Evolutionary conservation across 2,329 filamentous ascomycete genomes (phyloP).

Genomic region (Blastomyces percursus): DNA sequence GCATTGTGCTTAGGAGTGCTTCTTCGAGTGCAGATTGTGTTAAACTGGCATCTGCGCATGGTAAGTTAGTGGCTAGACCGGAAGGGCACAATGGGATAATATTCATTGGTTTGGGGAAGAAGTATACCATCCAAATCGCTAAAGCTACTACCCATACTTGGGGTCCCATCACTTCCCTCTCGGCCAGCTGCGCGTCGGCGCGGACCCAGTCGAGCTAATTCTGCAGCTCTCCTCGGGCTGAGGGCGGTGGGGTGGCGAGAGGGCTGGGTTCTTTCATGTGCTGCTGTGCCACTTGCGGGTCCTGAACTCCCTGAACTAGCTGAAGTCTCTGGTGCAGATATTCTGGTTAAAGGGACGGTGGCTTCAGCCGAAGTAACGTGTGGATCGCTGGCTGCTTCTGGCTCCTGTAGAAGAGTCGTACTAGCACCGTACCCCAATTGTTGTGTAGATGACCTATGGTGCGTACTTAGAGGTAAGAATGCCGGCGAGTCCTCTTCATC

Average conservation of each 20-base stretch:
- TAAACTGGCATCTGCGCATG: constrained; percentile 45
- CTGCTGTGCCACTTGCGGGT: constrained; percentile 18
- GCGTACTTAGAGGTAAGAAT: constrained; percentile 33
- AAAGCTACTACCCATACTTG: constrained; percentile 55
- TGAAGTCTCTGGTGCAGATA: constrained; percentile 22
- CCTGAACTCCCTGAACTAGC: constrained; percentile 31
- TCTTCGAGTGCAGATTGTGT: constrained; percentile 56
- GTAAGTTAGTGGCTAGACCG: constrained; percentile 7
- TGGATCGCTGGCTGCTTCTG: constrained; percentile 19
- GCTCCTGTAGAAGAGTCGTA: constrained; percentile 32
- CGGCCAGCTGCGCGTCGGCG: constrained; percentile 27
- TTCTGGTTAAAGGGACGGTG: constrained; percentile 14
- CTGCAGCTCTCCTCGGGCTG: constrained; percentile 39
- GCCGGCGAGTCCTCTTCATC: constrained; percentile 37
- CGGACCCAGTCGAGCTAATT: constrained; percentile 40
- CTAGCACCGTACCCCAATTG: constrained; percentile 27
- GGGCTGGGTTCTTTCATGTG: constrained; percentile 15
- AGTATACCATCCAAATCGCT: constrained; percentile 50
- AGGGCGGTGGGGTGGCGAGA: constrained; percentile 18
- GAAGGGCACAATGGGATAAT: background rate
- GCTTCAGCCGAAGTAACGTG: constrained; percentile 22
- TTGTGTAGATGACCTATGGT: constrained; percentile 14
- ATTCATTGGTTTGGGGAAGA: background rate
- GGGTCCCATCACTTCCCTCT: constrained; percentile 45
- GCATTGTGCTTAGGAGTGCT: constrained; percentile 52